Evolutionary conservation across 257 asterid genomes (phyloP), one percentile per base, ranked within the genome.

Genomic region (Nicotiana knightiana): DNA sequence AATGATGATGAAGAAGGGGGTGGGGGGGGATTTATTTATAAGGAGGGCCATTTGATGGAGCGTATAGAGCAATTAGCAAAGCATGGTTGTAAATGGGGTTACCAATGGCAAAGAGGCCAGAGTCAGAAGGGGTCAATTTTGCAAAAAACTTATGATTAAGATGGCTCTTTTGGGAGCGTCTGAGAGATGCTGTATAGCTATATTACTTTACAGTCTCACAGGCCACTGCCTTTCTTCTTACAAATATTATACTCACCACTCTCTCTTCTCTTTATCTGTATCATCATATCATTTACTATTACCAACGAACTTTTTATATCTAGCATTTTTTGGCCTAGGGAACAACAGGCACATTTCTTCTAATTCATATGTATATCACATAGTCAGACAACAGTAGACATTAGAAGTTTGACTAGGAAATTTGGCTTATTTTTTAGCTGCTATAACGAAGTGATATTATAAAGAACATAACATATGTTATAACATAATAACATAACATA

Each of bases 41-140:
- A 48, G 62, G 30, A 51, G 62, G 43, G 79, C 79, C 79, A 73
- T 48, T 13, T 71, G 79, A 73, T 46, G 79, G 79, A 73, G 62
- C 62, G 26, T 73, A 53, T 53, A 13, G 16, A 73, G 58, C 33
- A 46, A 1, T 0, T 73, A 73, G 62, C 62, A 73, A 32, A 73
- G 79, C 63, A 73, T 73, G 79, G 79, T 73, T 73, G 79, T 73
- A 48, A 73, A 48, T 73, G 79, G 39, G 61, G 62, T 26, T 58
- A 21, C 26, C 64, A n/a, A 58, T 16, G 61, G 7, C 24, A 21
- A 43, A 70, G 62, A 21, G 3, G 78, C 6, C 59, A 71, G n/a
- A 71, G 79, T 3, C 62, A 73, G 24, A 8, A 24, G 62, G 79
- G 79, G 62, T 58, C 79, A 48, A 48, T 21, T 73, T 48, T 73